Evolutionary conservation across 805 yeast species (phyloP), one percentile per base, ranked within the genome.

Genomic region (Ogataea pignaliae): DNA sequence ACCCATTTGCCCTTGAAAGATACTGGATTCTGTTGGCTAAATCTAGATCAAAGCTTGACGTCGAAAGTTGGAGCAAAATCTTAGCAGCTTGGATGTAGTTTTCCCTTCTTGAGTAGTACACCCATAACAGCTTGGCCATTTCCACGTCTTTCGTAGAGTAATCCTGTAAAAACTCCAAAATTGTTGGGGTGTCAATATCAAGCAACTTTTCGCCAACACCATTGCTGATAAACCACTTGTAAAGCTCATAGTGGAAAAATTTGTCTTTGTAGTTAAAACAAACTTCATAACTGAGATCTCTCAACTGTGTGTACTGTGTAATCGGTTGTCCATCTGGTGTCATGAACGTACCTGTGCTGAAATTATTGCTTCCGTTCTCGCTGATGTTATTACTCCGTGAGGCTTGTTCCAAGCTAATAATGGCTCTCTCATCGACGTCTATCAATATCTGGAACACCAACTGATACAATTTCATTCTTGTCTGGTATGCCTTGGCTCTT

Each of bases 1-100:
- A 89, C 3, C 96, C 96, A 63, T 85, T 85, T 1, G 97, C 97
- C 53, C 97, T 76, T 1, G 97, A 87, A 43, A 93, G 70, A 60
- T 77, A 88, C 64, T 90, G 97, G 36, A 91, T 83, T 60, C 99
- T 77, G 55, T 84, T 83, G 33, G 76, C 73, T 45, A 91, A 72
- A 32, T 75, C 68, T 40, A 91, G 70, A 10, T 76, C 75, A 61
- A 88, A 88, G 41, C 80, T 83, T 14, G 95, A 84, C 16, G 81
- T 68, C 0, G 97, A 84, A 44, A 93, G 68, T 6, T 79, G 75
- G 55, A 84, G 85, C 39, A 88, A 69, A 17, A 86, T 85, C 51
- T 78, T 78, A 0, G 97, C 96, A n/a, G 98, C 96, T 32, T 81
- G 81, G 54, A 77, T 81, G 61, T 82, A 84, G 47, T 83, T 78